These are phyloP conservation scores for Aegilops tauschii DNA, from an alignment of 176 grass and related monocot species.

Conservation along the genomic window DNA sequence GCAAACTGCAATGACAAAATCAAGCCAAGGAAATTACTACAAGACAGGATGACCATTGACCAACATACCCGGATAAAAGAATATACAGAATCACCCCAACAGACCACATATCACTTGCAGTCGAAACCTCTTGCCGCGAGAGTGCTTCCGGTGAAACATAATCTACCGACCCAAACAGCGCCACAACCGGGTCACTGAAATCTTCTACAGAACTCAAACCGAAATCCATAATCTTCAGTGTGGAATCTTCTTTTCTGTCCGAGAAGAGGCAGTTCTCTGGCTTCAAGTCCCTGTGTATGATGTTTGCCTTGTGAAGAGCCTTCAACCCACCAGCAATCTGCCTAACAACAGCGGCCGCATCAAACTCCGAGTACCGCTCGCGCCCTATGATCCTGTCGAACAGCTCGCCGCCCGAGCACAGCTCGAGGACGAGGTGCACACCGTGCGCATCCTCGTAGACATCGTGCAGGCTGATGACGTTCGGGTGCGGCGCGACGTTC, in stretches of 20 bases:
- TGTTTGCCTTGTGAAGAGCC: conserved; percentile 59
- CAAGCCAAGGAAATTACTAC: conserved; percentile 4
- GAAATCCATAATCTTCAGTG: conserved; percentile 74
- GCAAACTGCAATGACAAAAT: neutral
- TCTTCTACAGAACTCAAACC: conserved; percentile 68
- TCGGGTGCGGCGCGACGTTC: conserved; percentile 54
- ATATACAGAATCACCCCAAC: conserved; percentile 77
- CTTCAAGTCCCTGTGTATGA: conserved; percentile 66
- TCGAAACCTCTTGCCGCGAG: conserved; percentile 49
- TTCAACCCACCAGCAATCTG: conserved; percentile 61
- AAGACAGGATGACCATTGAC: conserved; percentile 1
- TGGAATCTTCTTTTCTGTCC: conserved; percentile 37
- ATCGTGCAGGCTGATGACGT: conserved; percentile 60
- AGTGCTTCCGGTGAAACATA: conserved; percentile 75
- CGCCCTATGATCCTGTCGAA: conserved; percentile 58
- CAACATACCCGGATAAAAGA: conserved; percentile 65
- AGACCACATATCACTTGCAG: conserved; percentile 77
- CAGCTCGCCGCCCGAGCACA: conserved; percentile 59
- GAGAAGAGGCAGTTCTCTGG: conserved; percentile 70
- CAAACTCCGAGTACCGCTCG: conserved; percentile 50
- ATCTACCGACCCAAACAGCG: conserved; percentile 66
- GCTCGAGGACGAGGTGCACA: conserved; percentile 63
- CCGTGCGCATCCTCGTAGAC: conserved; percentile 55
- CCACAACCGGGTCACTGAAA: conserved; percentile 57
- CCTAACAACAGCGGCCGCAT: conserved; percentile 40